Conservation (phyloP, 2,329 filamentous ascomycete species). For the Podosphaera aphanis region DNA sequence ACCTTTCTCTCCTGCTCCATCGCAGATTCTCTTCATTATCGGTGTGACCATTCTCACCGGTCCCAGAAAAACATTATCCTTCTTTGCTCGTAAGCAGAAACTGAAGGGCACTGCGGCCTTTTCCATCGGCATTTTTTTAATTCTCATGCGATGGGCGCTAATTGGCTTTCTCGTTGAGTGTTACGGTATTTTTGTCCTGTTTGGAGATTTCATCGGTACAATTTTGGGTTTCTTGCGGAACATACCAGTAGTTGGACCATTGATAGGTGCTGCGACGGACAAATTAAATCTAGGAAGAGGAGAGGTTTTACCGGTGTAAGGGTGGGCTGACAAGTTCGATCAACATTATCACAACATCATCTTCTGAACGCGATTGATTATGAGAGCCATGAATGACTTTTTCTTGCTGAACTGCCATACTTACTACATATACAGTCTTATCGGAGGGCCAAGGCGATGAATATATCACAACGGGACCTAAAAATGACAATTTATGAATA, state of each 20-base stretch:
- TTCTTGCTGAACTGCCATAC: too few species aligned
- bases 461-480: too few species aligned
- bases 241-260: constrained; percentile 66
- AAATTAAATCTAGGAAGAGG: constrained; percentile 47
- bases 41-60: constrained; percentile 93
- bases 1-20: constrained; percentile 1
- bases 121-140: constrained; percentile 58
- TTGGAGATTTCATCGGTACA: constrained; percentile 89
- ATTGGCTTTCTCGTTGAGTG: constrained; percentile 76
- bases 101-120: constrained; percentile 80
- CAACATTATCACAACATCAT: neutral
- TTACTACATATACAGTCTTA: too few species aligned
- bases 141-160: constrained; percentile 74
- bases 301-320: constrained; percentile 53
- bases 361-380: neutral
- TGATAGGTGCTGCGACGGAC: constrained; percentile 54
- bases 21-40: constrained; percentile 86
- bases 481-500: too few species aligned
- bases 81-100: constrained; percentile 89
- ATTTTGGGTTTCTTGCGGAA: constrained; percentile 72
- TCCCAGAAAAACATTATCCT: constrained; percentile 66
- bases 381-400: neutral
- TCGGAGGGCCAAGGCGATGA: too few species aligned
- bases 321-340: neutral
- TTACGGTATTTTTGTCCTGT: constrained; percentile 80